Evolutionary conservation across 163 green algal species (phyloP).

Genomic region (Prototheca cutis): DNA sequence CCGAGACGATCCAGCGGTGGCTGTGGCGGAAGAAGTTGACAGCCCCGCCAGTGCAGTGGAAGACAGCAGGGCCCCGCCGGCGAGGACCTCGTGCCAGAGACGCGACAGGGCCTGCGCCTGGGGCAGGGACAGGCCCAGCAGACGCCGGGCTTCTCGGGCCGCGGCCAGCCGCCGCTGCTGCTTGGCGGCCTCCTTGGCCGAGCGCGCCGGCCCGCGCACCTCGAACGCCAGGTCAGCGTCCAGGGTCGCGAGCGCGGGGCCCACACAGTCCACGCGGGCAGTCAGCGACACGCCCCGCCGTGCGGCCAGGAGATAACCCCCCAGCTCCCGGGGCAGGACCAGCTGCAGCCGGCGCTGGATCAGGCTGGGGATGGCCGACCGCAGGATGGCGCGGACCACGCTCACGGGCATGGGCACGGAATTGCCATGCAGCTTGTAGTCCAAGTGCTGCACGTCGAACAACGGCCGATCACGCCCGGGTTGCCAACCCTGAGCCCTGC

Average conservation of each 20-base stretch:
- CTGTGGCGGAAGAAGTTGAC: too few species aligned
- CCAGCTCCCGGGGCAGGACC: slow-evolving; percentile 45
- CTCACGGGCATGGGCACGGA: slow-evolving; percentile 53
- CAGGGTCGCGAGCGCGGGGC: slow-evolving; percentile 30
- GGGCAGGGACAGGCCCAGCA: slow-evolving; percentile 39
- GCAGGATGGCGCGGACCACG: slow-evolving; percentile 40
- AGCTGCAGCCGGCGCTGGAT: slow-evolving; percentile 38
- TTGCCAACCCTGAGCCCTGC: slow-evolving; percentile 7
- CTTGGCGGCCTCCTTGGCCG: slow-evolving; percentile 24
- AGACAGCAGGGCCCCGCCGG: background rate
- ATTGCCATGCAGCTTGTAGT: slow-evolving; percentile 34
- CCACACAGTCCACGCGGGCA: slow-evolving; percentile 34
- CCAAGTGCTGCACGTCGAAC: slow-evolving; percentile 48
- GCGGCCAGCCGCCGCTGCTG: slow-evolving; percentile 32
- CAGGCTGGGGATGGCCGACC: slow-evolving; percentile 39
- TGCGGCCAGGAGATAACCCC: slow-evolving; percentile 39
- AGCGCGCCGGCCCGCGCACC: slow-evolving; percentile 14
- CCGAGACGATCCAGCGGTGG: too few species aligned
- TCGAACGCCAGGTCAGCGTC: slow-evolving; percentile 40
- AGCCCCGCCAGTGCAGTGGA: too few species aligned
- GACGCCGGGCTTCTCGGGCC: slow-evolving; percentile 40
- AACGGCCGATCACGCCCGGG: slow-evolving; percentile 17
- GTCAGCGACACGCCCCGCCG: slow-evolving; percentile 17
- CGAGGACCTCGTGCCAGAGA: slow-evolving; percentile 11
- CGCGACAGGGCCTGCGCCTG: slow-evolving; percentile 36